phyloP scores from a whole-genome alignment of 805 yeast genomes.

The Hanseniaspora meyeri region DNA sequence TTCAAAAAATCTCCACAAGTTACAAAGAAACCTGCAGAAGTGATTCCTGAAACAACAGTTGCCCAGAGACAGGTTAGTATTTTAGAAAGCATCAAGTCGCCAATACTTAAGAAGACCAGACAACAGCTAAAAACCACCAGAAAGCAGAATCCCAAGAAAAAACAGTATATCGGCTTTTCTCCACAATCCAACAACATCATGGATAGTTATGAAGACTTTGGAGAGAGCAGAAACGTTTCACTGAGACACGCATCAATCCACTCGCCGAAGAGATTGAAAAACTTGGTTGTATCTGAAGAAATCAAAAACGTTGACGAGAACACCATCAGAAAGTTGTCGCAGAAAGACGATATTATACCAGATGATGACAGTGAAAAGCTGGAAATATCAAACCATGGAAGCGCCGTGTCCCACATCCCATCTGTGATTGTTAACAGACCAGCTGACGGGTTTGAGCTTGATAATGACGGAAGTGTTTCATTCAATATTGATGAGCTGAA shows the following conservation, averaged over 20 bases:
- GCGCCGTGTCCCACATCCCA: background rate
- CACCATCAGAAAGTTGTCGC: background rate
- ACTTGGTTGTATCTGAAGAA: background rate
- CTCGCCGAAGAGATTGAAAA: conserved; percentile 1
- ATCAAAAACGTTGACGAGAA: background rate
- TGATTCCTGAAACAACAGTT: background rate
- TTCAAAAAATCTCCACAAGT: background rate
- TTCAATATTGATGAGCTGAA: background rate
- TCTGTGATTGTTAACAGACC: background rate
- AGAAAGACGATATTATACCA: background rate
- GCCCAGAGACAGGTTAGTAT: background rate
- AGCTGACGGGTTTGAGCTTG: background rate
- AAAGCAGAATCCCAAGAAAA: background rate
- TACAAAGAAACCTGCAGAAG: background rate
- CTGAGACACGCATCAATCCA: conserved; percentile 5
- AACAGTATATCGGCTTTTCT: background rate
- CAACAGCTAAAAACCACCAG: background rate
- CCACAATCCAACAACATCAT: conserved; percentile 3
- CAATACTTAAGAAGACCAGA: background rate
- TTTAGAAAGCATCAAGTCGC: background rate
- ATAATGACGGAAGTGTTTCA: background rate
- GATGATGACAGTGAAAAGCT: background rate
- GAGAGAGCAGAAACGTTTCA: background rate
- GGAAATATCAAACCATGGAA: background rate
- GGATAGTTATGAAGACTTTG: background rate